Percentiles rank a stretch among this genome's conserved stretches.
phyloP scores from a whole-genome alignment of 371 early-diverging fungal species.

The Choanephora cucurbitarum region DNA sequence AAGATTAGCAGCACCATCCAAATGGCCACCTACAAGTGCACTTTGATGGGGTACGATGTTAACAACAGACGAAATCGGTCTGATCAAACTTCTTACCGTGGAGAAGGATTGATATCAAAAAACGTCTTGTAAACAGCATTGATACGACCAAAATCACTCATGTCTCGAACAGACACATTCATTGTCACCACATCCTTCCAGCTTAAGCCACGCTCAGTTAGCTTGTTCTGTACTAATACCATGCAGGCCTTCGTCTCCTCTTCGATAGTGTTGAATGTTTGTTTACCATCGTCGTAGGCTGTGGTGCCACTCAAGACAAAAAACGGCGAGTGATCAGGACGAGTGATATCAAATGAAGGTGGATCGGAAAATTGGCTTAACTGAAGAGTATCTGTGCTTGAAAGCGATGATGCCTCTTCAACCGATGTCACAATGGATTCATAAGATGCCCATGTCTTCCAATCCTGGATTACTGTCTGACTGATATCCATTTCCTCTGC shows the following conservation, averaged over 20 bases:
- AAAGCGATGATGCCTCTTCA: background rate
- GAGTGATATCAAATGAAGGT: no score
- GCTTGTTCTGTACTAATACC: slow-evolving; percentile 26
- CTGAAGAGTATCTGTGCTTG: no score
- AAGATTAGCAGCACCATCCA: slow-evolving; percentile 36
- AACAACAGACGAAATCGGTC: no score
- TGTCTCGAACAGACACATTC: slow-evolving; percentile 65
- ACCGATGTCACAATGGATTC: slow-evolving; percentile 14
- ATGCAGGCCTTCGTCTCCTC: slow-evolving; percentile 49
- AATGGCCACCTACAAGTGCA: slow-evolving; percentile 57
- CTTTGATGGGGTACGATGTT: slow-evolving; percentile 25
- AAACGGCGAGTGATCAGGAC: background rate
- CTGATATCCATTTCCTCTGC: slow-evolving; percentile 30
- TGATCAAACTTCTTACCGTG: slow-evolving; percentile 45
- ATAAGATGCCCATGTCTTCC: slow-evolving; percentile 25
- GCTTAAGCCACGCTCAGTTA: slow-evolving; percentile 13
- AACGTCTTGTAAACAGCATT: slow-evolving; percentile 65
- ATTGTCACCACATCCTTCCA: slow-evolving; percentile 62
- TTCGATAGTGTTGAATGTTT: slow-evolving; percentile 24
- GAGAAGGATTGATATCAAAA: slow-evolving; percentile 72
- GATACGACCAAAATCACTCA: slow-evolving; percentile 64
- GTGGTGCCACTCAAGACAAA: slow-evolving; percentile 43
- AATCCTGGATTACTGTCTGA: slow-evolving; percentile 10
- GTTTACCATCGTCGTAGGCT: slow-evolving; percentile 22
- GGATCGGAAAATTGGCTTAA: no score